Percentiles rank a stretch among this genome's conserved stretches.
These are phyloP conservation scores for Porodaedalea pini DNA, from an alignment of 1,284 basidiomycete species.

Conservation along the genomic window DNA sequence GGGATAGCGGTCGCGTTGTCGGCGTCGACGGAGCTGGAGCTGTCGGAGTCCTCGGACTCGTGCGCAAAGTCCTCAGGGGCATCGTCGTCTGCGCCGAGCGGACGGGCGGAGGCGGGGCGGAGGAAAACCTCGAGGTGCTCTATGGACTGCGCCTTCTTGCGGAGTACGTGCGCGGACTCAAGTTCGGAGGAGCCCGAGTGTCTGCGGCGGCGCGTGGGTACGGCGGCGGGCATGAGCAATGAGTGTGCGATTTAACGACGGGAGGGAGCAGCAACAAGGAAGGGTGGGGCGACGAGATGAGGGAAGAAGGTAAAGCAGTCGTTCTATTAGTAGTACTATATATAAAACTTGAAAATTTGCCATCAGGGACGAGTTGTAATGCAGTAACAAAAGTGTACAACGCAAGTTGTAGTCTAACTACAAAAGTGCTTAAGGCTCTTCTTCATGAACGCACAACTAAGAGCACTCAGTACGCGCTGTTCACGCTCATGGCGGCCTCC, in stretches of 20 bases:
- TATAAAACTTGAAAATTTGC: too few relatives aligned
- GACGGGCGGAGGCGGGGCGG: background rate
- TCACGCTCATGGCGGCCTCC: background rate
- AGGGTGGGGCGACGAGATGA: background rate
- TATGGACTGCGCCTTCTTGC: slow-evolving; percentile 18
- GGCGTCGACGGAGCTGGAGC: slow-evolving; percentile 8
- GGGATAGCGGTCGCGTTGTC: background rate
- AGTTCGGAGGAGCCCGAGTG: slow-evolving; percentile 17
- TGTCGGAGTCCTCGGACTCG: slow-evolving; percentile 19
- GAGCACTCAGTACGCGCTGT: background rate
- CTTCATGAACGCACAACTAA: background rate
- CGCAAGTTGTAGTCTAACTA: background rate
- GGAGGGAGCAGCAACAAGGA: background rate
- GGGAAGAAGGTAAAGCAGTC: background rate
- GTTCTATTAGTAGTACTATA: background rate
- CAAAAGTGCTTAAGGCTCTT: background rate
- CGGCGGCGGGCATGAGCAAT: slow-evolving; percentile 12
- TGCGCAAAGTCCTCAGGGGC: slow-evolving; percentile 17
- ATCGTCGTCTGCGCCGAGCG: slow-evolving; percentile 19
- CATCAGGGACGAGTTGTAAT: background rate
- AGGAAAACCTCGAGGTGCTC: slow-evolving; percentile 15
- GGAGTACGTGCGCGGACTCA: slow-evolving; percentile 13
- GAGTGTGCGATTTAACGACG: background rate
- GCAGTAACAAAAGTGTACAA: too few relatives aligned
- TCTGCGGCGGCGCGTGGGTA: slow-evolving; percentile 19